These are phyloP conservation scores for Cercophora scortea DNA, from an alignment of 495 filamentous ascomycete genomes.

Conservation along the genomic window DNA sequence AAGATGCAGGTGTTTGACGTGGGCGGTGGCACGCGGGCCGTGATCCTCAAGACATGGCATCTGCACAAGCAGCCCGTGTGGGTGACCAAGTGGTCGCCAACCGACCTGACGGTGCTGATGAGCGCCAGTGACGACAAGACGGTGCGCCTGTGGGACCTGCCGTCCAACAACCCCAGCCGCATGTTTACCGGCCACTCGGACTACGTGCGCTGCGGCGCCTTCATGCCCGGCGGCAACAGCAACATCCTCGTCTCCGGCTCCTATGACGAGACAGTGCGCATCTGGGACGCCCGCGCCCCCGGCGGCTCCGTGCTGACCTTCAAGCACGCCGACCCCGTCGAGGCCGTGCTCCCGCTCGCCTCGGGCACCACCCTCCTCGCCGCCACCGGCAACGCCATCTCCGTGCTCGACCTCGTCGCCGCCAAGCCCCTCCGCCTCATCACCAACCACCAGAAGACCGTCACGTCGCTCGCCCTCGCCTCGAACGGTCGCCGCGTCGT, in stretches of 20 bases:
- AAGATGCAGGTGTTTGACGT: conserved; percentile 93
- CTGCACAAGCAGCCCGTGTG: conserved; percentile 94
- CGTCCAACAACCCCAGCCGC: conserved; percentile 62
- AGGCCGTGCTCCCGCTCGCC: conserved; percentile 76
- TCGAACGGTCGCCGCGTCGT: conserved; percentile 73
- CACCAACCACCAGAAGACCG: conserved; percentile 94
- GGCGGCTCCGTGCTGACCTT: conserved; percentile 73
- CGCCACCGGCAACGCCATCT: conserved; percentile 77
- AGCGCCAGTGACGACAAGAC: conserved; percentile 84
- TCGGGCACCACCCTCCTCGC: conserved; percentile 81
- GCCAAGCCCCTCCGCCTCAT: conserved; percentile 80
- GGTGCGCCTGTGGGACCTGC: conserved; percentile 88
- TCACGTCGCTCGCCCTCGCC: conserved; percentile 73
- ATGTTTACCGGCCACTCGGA: conserved; percentile 85
- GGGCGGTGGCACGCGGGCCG: conserved; percentile 52
- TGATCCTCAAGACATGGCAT: conserved; percentile 92
- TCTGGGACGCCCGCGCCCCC: conserved; percentile 84
- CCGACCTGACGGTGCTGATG: conserved; percentile 76
- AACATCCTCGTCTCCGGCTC: conserved; percentile 76
- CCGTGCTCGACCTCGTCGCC: conserved; percentile 89
- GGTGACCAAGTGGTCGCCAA: conserved; percentile 80
- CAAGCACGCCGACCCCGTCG: conserved; percentile 81
- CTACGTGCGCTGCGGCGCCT: conserved; percentile 80
- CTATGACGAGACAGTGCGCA: conserved; percentile 86
- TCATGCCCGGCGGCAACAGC: conserved; percentile 72